Evolutionary conservation across 1,284 basidiomycete genomes (phyloP).

Genomic region (Volvariella surrecta): DNA sequence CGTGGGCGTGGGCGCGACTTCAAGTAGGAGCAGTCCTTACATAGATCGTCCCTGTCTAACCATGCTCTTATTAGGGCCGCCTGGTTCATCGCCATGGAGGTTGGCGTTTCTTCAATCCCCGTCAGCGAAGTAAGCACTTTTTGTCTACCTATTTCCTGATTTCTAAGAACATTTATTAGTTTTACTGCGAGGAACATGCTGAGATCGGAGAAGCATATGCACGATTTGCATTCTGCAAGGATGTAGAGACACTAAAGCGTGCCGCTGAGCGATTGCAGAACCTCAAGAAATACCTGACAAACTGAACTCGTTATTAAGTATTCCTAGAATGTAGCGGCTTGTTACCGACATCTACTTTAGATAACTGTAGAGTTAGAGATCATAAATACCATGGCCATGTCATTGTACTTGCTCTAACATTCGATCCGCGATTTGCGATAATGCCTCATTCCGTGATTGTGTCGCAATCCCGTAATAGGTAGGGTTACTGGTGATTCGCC

Average conservation of each 20-base stretch:
- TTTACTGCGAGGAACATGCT: conserved; percentile 83
- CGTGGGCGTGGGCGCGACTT: conserved; percentile 84
- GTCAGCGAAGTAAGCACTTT: conserved; percentile 72
- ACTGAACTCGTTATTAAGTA: no score
- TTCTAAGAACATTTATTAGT: conserved; percentile 35
- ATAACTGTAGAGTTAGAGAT: background rate
- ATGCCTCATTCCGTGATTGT: conserved; percentile 36
- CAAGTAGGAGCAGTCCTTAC: conserved; percentile 38
- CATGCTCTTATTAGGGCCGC: conserved; percentile 47
- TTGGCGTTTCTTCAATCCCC: conserved; percentile 88
- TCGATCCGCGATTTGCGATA: conserved; percentile 67
- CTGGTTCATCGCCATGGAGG: conserved; percentile 86
- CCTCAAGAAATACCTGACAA: conserved; percentile 52
- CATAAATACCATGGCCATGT: background rate
- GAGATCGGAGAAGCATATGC: conserved; percentile 80
- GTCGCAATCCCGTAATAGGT: conserved; percentile 69
- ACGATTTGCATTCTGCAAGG: conserved; percentile 93
- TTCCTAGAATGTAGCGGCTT: no score
- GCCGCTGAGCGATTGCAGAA: conserved; percentile 74
- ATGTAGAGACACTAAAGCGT: conserved; percentile 68
- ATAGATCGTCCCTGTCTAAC: background rate
- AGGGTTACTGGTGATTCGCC: conserved; percentile 74
- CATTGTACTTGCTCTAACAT: conserved; percentile 1
- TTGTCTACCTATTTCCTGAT: conserved; percentile 1
- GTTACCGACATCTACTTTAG: no score